Evolutionary conservation across 108 stramenopile genomes (phyloP), one percentile per base, ranked within the genome.

Genomic region (Craspedostauros australis): DNA sequence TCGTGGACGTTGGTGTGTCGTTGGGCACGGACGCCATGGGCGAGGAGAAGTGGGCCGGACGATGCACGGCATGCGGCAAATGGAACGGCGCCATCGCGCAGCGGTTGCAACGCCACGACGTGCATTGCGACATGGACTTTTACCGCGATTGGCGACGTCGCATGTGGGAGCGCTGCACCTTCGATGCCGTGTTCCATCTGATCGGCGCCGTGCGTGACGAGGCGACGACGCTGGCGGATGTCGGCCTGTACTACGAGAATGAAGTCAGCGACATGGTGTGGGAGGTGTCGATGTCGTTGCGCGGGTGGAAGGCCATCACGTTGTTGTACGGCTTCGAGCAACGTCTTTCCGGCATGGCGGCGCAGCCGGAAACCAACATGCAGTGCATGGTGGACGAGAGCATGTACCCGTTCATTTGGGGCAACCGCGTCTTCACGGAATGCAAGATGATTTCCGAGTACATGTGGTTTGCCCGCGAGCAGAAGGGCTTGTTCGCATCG

Each of bases 271-370:
- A 90, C 38, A 82, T 90, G 68, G 43, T 84, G 30, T 90, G 88
- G 88, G 74, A 90, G 40, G 68, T 90, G 12, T 78, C 80, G 4
- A 64, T 73, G 20, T 29, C 42, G 20, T 57, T 90, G 8, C 76
- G 84, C 21, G 88, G 82, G 41, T 76, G 74, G 58, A 66, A 79
- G 42, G 88, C 88, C 31, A 63, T 90, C 24, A 90, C 88, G 15
- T 41, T 90, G 27, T 68, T 70, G 21, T 90, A 79, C 75, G 88
- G 88, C 2, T 86, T 90, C 64, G 88, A 90, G 62, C 84, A 90
- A 39, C 64, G 88, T 1, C 30, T 90, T 25, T 84, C 84, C 54
- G 80, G 80, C 9, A 54, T 90, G 26, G 84, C 79, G 11, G 84
- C 86, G 54, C 62, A 42, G 21, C 55, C 45, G 18, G 80, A 76